A percentile compares a stretch with the other conserved stretches of the same genome.
Evolutionary conservation across 2,329 filamentous ascomycete genomes (phyloP).

Genomic region (Fusarium cyanostomum): DNA sequence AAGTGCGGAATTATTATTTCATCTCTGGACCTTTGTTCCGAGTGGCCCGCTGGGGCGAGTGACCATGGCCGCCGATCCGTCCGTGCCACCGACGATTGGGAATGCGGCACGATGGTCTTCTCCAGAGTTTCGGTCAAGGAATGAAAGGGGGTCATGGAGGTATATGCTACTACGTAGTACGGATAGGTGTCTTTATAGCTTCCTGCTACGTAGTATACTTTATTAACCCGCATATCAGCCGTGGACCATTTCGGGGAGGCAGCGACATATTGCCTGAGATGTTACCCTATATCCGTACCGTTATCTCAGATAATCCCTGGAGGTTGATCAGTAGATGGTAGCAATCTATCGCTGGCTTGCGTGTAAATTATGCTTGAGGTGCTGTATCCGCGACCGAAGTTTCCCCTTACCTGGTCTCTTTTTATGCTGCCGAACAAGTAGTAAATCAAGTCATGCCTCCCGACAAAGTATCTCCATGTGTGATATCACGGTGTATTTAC

Average conservation of each 20-base stretch:
- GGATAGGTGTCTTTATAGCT: not conserved
- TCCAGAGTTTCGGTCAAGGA: not conserved
- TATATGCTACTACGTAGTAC: no score
- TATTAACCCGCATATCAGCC: not conserved
- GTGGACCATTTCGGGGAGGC: not conserved
- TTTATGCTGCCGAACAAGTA: no score
- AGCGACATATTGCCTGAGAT: not conserved
- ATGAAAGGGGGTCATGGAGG: not conserved
- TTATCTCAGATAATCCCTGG: no score
- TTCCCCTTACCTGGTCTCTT: no score
- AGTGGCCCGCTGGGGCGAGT: not conserved
- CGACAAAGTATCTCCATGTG: no score
- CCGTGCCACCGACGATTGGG: slow-evolving; percentile 9
- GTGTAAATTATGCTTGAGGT: no score
- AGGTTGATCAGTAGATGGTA: no score
- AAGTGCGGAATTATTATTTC: not conserved
- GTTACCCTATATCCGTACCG: not conserved
- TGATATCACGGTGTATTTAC: no score
- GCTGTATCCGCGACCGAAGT: no score
- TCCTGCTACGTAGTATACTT: no score
- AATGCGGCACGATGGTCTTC: not conserved
- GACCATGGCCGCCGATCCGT: slow-evolving; percentile 23
- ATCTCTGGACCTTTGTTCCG: slow-evolving; percentile 4
- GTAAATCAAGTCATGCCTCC: no score
- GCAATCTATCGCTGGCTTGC: no score